Base-by-base conservation (phyloP, 176 grass and related monocot genomes). In the Eleusine indica region DNA sequence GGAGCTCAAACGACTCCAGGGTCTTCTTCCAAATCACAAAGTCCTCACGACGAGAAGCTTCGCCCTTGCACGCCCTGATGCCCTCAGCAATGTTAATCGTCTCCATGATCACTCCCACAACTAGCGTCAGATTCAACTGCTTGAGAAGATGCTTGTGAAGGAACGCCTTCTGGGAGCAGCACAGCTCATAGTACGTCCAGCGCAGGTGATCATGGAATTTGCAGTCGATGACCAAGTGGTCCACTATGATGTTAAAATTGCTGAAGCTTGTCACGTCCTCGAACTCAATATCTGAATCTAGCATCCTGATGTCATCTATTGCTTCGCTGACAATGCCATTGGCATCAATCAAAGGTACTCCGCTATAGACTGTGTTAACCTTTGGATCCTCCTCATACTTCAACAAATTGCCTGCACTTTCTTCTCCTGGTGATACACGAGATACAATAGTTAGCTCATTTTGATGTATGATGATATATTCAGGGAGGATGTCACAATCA, bases 171-270 rank as follows among this genome's bases (percentile, higher is more conserved):
- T 82, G 88, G 15, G 71, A 51, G 19, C 78, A 21, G 58, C 83
- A 89, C 8, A 89, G 88, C 56, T 89, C 78, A 0, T 86, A 89
- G 83, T 89, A 89, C 0, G 78, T 86, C 88, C 39, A 77, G 44
- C 83, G 83, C 4, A 40, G 38, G 9, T 67, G 72, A 11, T 66
- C 56, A 4, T 51, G 29, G 0, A 89, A 86, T 51, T 86, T 82
- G 72, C 83, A 77, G 78, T 89, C 78, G 4, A 89, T 73, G 9
- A 86, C 56, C 78, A 86, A 76, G 32, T 78, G 9, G 57, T 89
- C 88, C 7, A 82, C 66, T 0, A 78, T 1, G 21, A 89, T 89
- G 72, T 39, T 86, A 78, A 89, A 89, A 73, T 66, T 43, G 29
- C 56, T 66, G 44, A 86, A 78, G 37, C 77, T 72, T 6, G 2